Conservation (phyloP, 768 basidiomycete species). For the Mycena rebaudengoi region DNA sequence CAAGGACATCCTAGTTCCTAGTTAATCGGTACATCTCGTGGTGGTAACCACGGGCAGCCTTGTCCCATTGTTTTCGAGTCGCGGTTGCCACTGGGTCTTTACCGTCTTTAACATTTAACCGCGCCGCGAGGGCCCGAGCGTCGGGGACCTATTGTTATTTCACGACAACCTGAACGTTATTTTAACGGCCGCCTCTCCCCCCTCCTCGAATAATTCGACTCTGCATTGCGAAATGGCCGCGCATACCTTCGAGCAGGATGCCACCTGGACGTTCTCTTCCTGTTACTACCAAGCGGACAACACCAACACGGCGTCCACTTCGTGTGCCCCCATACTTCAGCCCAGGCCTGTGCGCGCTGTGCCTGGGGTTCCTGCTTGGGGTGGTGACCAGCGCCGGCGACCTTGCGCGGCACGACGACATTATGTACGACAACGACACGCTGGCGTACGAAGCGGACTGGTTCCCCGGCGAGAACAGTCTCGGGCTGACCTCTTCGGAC, state of each 20-base stretch:
- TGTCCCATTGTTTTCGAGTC: constrained; percentile 19
- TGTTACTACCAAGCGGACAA: not conserved
- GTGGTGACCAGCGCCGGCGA: not conserved
- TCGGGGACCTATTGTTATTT: constrained; percentile 23
- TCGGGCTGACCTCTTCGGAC: constrained; percentile 14
- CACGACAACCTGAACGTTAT: not conserved
- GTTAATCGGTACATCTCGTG: constrained; percentile 14
- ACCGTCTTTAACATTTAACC: not conserved
- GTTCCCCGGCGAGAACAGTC: constrained; percentile 13
- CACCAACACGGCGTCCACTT: not conserved
- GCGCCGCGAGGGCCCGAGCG: too few species aligned
- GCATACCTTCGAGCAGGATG: not conserved
- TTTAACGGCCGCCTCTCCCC: constrained; percentile 1
- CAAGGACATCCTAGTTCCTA: constrained; percentile 6
- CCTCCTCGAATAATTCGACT: too few species aligned
- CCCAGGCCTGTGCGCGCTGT: constrained; percentile 9
- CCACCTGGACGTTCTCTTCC: not conserved
- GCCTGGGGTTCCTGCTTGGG: constrained; percentile 8
- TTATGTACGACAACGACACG: not conserved
- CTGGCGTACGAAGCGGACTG: not conserved
- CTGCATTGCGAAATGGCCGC: constrained; percentile 13
- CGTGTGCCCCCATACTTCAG: constrained; percentile 6
- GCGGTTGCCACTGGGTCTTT: constrained; percentile 7
- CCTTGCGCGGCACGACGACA: not conserved
- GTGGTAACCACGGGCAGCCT: constrained; percentile 15